Evolutionary conservation across 768 basidiomycete species (phyloP).

Genomic region (Pluteus cervinus): DNA sequence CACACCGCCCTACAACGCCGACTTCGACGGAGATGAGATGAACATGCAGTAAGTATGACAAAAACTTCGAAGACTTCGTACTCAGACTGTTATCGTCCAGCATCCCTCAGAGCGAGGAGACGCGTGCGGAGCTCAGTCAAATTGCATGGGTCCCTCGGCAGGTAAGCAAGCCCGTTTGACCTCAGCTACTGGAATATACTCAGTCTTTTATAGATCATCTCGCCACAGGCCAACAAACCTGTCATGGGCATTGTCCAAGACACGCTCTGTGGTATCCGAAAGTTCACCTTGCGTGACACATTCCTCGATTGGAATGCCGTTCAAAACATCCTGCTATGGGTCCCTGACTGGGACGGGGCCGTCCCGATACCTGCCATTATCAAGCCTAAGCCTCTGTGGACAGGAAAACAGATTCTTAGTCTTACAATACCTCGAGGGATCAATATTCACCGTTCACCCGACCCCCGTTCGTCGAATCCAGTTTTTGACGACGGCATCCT

Average conservation of each 20-base stretch:
- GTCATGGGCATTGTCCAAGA: conserved; percentile 99
- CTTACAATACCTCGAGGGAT: conserved; percentile 93
- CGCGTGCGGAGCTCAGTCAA: conserved; percentile 94
- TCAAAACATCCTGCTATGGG: conserved; percentile 97
- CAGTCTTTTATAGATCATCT: conserved; percentile 70
- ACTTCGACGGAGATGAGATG: conserved; percentile 99
- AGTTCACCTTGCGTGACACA: conserved; percentile 92
- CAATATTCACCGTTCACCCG: conserved; percentile 81
- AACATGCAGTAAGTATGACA: conserved; percentile 90
- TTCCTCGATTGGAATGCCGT: conserved; percentile 96
- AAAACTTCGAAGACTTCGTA: neutral
- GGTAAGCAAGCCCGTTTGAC: conserved; percentile 33
- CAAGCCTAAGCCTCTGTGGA: conserved; percentile 97
- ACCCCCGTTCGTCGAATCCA: conserved; percentile 74
- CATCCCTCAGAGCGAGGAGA: conserved; percentile 97
- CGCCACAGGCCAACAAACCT: conserved; percentile 98
- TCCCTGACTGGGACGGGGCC: conserved; percentile 94
- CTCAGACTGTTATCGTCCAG: conserved; percentile 31
- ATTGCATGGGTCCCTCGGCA: conserved; percentile 98
- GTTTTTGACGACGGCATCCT: conserved; percentile 91
- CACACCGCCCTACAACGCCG: conserved; percentile 97
- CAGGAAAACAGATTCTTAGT: conserved; percentile 93
- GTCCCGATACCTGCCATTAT: conserved; percentile 92
- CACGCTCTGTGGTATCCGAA: conserved; percentile 94
- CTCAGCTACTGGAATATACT: neutral